Evolutionary conservation across 257 asterid species (phyloP), one percentile per base, ranked within the genome.

Genomic region (Fraxinus excelsior): DNA sequence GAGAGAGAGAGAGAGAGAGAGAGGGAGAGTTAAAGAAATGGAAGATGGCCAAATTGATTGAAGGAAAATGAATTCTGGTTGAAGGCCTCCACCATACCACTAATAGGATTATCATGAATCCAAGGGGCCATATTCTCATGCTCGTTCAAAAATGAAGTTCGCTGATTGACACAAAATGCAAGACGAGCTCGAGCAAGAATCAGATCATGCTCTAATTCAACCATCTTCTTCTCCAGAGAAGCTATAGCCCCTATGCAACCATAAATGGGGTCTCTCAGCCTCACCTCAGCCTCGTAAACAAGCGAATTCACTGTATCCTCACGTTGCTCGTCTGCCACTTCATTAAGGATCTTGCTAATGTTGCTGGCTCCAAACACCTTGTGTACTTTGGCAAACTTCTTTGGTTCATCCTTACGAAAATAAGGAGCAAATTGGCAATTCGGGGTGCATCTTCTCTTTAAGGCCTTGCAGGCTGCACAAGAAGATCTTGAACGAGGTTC

Each of bases 181-280:
- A 90, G 90, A 2, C 91, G 96, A 0, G 92, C 86, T 40, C 89
- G 88, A 3, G 96, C 96, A 18, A 89, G 83, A 11, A 90, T 29
- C 23, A 92, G 91, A 82, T 92, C 97, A 40, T 87, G 90, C 29
- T 92, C 95, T 1, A 92, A 88, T 84, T 92, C 93, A 18, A 74
- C 84, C 91, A 89, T 91, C 80, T 85, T 88, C 72, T 82, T 86
- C 76, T 92, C 96, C 73, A 92, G 74, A 0, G 96, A 90, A 11
- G 94, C 96, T 68, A 92, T 92, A 3, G 96, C 97, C 25, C 97
- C 97, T 71, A 92, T 92, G 95, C 96, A 92, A 13, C 97, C 97
- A 66, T 90, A 90, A 32, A 92, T 88, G 0, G 97, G 97, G 82
- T 92, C 96, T 19, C 82, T 84, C 3, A 89, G 86, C 42, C 97